A percentile compares a stretch with the other conserved stretches of the same genome.
Conservation (phyloP, 1,139 yeast species). For the Saccharomycopsis crataegensis region DNA sequence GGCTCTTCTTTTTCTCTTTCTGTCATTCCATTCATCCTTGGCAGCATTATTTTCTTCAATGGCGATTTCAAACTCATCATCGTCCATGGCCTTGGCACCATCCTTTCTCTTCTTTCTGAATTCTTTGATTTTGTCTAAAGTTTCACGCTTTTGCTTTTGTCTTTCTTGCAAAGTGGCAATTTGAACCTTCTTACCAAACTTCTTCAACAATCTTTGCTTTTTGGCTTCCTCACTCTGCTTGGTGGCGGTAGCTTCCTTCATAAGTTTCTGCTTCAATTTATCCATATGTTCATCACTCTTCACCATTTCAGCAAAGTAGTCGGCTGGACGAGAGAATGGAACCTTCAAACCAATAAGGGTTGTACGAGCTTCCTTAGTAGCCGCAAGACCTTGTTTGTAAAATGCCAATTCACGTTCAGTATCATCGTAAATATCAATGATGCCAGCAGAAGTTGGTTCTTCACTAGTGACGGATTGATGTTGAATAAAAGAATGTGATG, state of each 20-base stretch:
- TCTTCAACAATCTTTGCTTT: constrained; percentile 90
- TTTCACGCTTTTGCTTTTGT: constrained; percentile 88
- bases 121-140: constrained; percentile 82
- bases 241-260: constrained; percentile 82
- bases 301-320: constrained; percentile 97
- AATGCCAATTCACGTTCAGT: constrained; percentile 80
- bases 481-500: constrained; percentile 67
- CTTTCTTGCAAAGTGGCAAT: constrained; percentile 89
- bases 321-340: constrained; percentile 89
- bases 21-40: constrained; percentile 27
- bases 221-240: constrained; percentile 91
- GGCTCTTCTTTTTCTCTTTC: constrained; percentile 9
- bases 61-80: constrained; percentile 52
- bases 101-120: constrained; percentile 82
- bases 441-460: constrained; percentile 51
- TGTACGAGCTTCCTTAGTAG: constrained; percentile 62
- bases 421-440: constrained; percentile 91
- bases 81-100: constrained; percentile 51
- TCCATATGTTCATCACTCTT: constrained; percentile 99
- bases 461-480: constrained; percentile 68
- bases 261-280: constrained; percentile 71
- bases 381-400: constrained; percentile 87
- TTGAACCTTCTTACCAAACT: constrained; percentile 97
- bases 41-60: constrained; percentile 80
- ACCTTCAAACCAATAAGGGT: constrained; percentile 54